phyloP scores from a whole-genome alignment of 805 yeast species.

The Ogataea nonfermentans region DNA sequence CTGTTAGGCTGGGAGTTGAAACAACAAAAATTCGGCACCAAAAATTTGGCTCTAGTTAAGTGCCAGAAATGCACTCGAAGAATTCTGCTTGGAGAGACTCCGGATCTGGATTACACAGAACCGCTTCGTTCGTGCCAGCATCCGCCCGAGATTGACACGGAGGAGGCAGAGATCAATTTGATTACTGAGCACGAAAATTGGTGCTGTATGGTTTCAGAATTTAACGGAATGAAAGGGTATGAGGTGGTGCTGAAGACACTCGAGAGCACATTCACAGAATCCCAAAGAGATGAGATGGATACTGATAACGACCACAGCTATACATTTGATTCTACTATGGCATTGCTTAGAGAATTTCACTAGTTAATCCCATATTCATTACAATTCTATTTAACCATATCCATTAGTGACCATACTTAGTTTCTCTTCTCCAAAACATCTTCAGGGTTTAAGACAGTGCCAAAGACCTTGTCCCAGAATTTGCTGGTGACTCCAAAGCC shows the following conservation, averaged over 20 bases:
- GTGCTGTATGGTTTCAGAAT: constrained; percentile 33
- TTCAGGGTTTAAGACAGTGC: constrained; percentile 63
- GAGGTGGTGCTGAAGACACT: constrained; percentile 16
- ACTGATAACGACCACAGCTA: constrained; percentile 6
- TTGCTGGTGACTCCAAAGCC: constrained; percentile 95
- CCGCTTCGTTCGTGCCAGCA: constrained; percentile 29
- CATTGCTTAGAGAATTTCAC: constrained; percentile 12
- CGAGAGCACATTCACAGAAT: constrained; percentile 2
- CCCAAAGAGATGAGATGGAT: constrained; percentile 6
- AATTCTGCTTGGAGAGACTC: constrained; percentile 26
- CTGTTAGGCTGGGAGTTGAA: constrained; percentile 39
- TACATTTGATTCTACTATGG: constrained; percentile 20
- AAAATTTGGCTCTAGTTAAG: constrained; percentile 28
- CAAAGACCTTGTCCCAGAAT: constrained; percentile 93
- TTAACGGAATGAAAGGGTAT: constrained; percentile 14
- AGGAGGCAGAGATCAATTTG: constrained; percentile 27
- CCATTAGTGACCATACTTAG: constrained; percentile 14
- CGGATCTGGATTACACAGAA: constrained; percentile 4
- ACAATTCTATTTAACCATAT: not conserved
- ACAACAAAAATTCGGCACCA: constrained; percentile 26
- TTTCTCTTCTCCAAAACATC: constrained; percentile 43
- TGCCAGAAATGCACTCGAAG: constrained; percentile 39
- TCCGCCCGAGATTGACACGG: constrained; percentile 24
- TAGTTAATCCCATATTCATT: not conserved
- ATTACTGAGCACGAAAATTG: constrained; percentile 37